phyloP scores from a whole-genome alignment of 2,329 filamentous ascomycete genomes.

The Fonsecaea multimorphosa region DNA sequence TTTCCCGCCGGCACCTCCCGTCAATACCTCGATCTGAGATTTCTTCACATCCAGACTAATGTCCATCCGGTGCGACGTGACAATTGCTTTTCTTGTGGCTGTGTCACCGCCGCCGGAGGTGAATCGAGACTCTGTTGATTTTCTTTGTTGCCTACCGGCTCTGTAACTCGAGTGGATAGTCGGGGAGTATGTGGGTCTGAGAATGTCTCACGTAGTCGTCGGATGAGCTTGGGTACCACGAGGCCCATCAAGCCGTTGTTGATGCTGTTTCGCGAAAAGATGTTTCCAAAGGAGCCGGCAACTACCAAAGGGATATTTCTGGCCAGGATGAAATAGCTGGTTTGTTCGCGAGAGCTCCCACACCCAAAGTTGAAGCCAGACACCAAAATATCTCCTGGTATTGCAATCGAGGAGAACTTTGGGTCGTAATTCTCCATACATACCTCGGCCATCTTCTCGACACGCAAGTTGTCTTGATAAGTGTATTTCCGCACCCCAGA shows the following conservation, averaged over 20 bases:
- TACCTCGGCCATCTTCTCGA: conserved; percentile 81
- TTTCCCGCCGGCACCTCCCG: conserved; percentile 69
- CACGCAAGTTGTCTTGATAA: conserved; percentile 82
- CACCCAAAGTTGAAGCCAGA: conserved; percentile 88
- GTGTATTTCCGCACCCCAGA: conserved; percentile 29
- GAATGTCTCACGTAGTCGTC: conserved; percentile 45
- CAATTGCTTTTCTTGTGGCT: conserved; percentile 59
- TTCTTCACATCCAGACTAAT: conserved; percentile 76
- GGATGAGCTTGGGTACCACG: conserved; percentile 47
- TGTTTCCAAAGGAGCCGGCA: conserved; percentile 80
- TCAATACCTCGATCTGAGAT: conserved; percentile 72
- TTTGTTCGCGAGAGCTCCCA: conserved; percentile 81
- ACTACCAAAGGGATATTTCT: conserved; percentile 81
- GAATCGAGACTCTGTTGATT: conserved; percentile 57
- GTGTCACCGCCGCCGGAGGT: conserved; percentile 51
- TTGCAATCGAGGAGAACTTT: conserved; percentile 68
- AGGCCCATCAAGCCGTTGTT: conserved; percentile 50
- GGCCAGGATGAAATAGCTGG: conserved; percentile 82
- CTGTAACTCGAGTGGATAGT: conserved; percentile 49
- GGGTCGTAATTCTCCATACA: conserved; percentile 95
- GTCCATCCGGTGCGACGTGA: conserved; percentile 83
- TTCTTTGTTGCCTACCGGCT: conserved; percentile 50
- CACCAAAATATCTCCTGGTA: conserved; percentile 79
- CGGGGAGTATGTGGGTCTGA: conserved; percentile 51
- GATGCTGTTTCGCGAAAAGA: conserved; percentile 70